Percentiles rank a stretch among this genome's conserved stretches.
Evolutionary conservation across 306 rosid genomes (phyloP).

Genomic region (Arachis hypogaea): DNA sequence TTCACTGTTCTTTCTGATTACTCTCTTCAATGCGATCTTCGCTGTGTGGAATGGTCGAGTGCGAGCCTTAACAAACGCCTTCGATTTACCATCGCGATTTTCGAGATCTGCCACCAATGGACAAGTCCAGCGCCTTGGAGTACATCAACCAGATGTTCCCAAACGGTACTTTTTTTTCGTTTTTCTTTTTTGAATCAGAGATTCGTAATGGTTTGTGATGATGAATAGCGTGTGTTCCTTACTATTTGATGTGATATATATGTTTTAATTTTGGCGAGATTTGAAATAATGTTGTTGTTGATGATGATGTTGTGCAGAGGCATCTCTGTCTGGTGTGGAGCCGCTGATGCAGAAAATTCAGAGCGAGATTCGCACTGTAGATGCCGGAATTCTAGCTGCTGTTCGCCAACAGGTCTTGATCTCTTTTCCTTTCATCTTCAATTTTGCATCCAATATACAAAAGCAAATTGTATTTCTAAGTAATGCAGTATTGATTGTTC

Average conservation of each 20-base stretch:
- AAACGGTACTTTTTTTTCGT: constrained; percentile 52
- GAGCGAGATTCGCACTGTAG: constrained; percentile 88
- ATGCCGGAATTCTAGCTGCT: constrained; percentile 88
- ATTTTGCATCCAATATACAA: not conserved
- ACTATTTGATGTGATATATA: not conserved
- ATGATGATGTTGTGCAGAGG: constrained; percentile 54
- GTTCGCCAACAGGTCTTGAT: constrained; percentile 88
- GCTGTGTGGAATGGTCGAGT: not conserved
- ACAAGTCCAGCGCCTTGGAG: constrained; percentile 94
- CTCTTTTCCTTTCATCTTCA: not conserved
- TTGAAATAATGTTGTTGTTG: not conserved
- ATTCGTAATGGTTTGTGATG: not conserved
- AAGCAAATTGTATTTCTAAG: too few species aligned
- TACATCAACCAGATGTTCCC: constrained; percentile 99
- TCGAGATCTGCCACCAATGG: constrained; percentile 51
- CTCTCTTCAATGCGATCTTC: not conserved
- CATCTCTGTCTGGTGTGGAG: constrained; percentile 87
- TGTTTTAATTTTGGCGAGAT: constrained; percentile 13
- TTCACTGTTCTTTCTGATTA: too few species aligned
- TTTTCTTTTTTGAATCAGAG: not conserved
- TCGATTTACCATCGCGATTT: not conserved
- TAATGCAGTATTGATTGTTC: too few species aligned
- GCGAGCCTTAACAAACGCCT: not conserved
- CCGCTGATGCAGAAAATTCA: constrained; percentile 98
- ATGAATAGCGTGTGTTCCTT: not conserved